phyloP scores from a whole-genome alignment of 352 stramenopile genomes.

The Pythium grandisporangium region DNA sequence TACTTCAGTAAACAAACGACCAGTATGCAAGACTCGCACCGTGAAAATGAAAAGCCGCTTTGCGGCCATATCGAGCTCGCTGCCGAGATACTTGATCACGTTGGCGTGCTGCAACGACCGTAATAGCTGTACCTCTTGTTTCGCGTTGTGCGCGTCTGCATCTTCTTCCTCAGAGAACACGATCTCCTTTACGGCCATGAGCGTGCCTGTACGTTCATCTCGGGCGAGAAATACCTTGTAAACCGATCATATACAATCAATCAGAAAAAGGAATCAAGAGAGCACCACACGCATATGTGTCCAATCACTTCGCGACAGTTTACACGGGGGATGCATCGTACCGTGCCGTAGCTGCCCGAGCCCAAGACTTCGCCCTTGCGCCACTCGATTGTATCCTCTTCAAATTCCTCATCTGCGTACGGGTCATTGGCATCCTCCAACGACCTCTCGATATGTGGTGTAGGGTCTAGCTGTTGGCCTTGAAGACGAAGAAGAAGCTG shows the following conservation, averaged over 20 bases:
- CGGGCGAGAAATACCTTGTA: constrained; percentile 86
- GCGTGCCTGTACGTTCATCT: constrained; percentile 69
- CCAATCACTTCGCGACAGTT: too few relatives aligned
- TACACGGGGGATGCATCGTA: too few relatives aligned
- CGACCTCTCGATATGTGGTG: too few relatives aligned
- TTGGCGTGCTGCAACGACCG: constrained; percentile 79
- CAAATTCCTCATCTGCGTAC: constrained; percentile 37
- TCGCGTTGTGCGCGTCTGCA: constrained; percentile 18
- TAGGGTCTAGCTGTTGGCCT: too few relatives aligned
- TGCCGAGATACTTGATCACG: constrained; percentile 86
- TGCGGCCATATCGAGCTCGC: constrained; percentile 42
- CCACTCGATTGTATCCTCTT: constrained; percentile 47
- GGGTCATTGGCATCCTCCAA: constrained; percentile 9
- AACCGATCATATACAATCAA: not conserved
- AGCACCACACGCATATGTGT: not conserved
- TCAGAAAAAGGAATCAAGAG: not conserved
- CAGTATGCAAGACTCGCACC: constrained; percentile 1
- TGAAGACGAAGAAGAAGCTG: too few relatives aligned
- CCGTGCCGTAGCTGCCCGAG: constrained; percentile 57
- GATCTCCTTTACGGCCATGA: constrained; percentile 60
- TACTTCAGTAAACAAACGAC: not conserved
- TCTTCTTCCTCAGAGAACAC: constrained; percentile 14
- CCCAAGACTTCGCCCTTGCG: constrained; percentile 46
- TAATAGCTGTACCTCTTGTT: constrained; percentile 78
- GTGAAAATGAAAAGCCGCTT: constrained; percentile 77